phyloP scores from a whole-genome alignment of 2,329 filamentous ascomycete species.

The Botryotinia calthae region DNA sequence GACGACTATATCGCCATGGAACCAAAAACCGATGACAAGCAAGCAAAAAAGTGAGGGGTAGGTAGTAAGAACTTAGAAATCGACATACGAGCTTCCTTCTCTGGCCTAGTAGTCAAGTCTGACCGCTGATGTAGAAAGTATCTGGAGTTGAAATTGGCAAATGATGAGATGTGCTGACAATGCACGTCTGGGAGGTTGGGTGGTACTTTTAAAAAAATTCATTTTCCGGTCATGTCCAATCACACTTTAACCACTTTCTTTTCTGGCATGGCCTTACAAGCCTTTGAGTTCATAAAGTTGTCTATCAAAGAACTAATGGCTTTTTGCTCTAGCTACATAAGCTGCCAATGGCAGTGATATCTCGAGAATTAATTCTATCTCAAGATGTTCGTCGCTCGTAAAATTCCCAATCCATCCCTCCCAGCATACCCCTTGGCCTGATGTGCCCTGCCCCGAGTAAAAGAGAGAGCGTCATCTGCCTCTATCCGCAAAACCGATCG shows the following conservation, averaged over 20 bases:
- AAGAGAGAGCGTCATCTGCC: constrained; percentile 33
- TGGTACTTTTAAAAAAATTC: not conserved
- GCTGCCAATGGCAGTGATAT: constrained; percentile 31
- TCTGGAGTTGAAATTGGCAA: not conserved
- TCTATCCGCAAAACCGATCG: constrained; percentile 35
- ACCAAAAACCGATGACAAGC: not conserved
- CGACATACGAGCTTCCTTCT: constrained; percentile 16
- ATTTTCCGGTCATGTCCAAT: not conserved
- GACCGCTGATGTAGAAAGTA: not conserved
- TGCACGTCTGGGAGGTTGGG: not conserved
- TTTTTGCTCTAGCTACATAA: constrained; percentile 39
- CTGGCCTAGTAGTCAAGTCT: constrained; percentile 5
- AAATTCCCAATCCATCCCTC: constrained; percentile 30
- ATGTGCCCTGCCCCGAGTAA: constrained; percentile 33
- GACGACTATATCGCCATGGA: not conserved
- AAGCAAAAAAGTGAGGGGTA: constrained; percentile 3
- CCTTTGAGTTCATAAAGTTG: constrained; percentile 6
- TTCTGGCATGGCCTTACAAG: not conserved
- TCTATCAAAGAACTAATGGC: constrained; percentile 31
- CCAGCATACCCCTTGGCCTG: constrained; percentile 31
- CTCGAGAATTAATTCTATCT: constrained; percentile 31
- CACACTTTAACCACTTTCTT: not conserved
- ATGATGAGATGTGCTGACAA: not conserved
- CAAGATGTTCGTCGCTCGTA: constrained; percentile 35
- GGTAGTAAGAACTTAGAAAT: not conserved